A percentile compares a stretch with the other conserved stretches of the same genome.
phyloP scores from a whole-genome alignment of 2,329 filamentous ascomycete genomes.

The Colletotrichum godetiae region DNA sequence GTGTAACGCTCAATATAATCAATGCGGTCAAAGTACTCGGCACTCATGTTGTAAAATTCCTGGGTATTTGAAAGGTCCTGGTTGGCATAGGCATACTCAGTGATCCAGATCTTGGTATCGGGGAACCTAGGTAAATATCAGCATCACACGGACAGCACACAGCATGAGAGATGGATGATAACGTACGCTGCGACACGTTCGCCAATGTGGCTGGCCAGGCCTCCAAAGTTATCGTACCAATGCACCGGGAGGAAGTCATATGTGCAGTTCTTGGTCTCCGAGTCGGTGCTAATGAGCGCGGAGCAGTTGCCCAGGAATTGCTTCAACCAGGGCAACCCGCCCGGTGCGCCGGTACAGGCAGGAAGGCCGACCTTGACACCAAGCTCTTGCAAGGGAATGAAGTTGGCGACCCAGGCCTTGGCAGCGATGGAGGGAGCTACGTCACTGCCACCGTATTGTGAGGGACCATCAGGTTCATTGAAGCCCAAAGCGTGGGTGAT shows the following conservation, averaged over 20 bases:
- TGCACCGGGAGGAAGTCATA: constrained; percentile 74
- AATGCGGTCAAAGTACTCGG: constrained; percentile 74
- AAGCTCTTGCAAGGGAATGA: constrained; percentile 74
- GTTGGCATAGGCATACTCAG: constrained; percentile 76
- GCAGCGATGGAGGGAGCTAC: constrained; percentile 72
- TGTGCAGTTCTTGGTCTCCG: constrained; percentile 62
- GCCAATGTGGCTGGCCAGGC: constrained; percentile 74
- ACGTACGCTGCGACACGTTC: constrained; percentile 61
- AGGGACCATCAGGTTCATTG: constrained; percentile 79
- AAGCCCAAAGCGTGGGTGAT: constrained; percentile 79
- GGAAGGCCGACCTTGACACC: constrained; percentile 78
- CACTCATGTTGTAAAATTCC: constrained; percentile 74
- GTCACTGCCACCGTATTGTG: constrained; percentile 69
- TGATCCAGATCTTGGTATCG: constrained; percentile 77
- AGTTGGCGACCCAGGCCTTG: constrained; percentile 75
- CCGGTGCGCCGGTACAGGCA: constrained; percentile 71
- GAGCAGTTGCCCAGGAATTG: constrained; percentile 63
- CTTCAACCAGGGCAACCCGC: constrained; percentile 74
- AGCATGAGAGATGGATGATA: constrained; percentile 11
- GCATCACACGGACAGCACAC: not conserved
- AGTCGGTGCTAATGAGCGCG: constrained; percentile 61
- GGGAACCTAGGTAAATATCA: constrained; percentile 60
- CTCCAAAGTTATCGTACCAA: constrained; percentile 78
- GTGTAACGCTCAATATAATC: constrained; percentile 75
- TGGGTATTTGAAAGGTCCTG: constrained; percentile 68